Base-by-base conservation (phyloP, 305 asterid species). In the Fraxinus floribunda region DNA sequence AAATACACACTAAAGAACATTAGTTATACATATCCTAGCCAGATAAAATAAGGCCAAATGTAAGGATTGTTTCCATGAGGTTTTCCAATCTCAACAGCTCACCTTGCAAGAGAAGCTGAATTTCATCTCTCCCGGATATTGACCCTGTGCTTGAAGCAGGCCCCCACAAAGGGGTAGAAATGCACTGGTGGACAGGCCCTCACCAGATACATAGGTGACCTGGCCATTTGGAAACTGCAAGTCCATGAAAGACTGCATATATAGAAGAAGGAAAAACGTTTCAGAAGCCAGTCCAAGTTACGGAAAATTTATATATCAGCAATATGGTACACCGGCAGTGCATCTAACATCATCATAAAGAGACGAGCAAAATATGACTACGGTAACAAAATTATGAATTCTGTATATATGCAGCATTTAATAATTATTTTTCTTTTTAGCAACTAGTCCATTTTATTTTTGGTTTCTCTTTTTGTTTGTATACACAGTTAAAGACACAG, bases 91-190 rank as follows among this genome's bases (percentile, higher is more conserved):
- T 73, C 57, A 80, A 44, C 75, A 70, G 75, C 89, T 82, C 88
- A 94, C 99, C 99, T 94, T 96, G 91, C 97, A 91, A 79, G 99
- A 96, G 90, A 93, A 96, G 88, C 99, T 96, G 87, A 93, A 89
- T 89, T 85, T 96, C 94, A 94, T 93, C 81, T 94, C 99, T 80
- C 99, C 98, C 0, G 99, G 99, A 88, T 92, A 96, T 83, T 92
- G 98, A 84, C 93, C 93, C 87, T 90, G 90, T 22, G 87, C 93
- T 88, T 90, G 93, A 71, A 90, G 90, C 57, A 90, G 85, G 39
- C 93, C 93, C 57, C 91, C 93, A 52, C 84, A 86, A 24, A 87
- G 79, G 73, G 98, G 98, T 83, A 94, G 79, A 86, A 91, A 93
- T 2, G 97, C 97, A 89, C 98, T 93, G 66, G 98, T 91, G 16